Evolutionary conservation across 176 grass and related monocot genomes (phyloP), one percentile per base, ranked within the genome.

Genomic region (Olyra latifolia): DNA sequence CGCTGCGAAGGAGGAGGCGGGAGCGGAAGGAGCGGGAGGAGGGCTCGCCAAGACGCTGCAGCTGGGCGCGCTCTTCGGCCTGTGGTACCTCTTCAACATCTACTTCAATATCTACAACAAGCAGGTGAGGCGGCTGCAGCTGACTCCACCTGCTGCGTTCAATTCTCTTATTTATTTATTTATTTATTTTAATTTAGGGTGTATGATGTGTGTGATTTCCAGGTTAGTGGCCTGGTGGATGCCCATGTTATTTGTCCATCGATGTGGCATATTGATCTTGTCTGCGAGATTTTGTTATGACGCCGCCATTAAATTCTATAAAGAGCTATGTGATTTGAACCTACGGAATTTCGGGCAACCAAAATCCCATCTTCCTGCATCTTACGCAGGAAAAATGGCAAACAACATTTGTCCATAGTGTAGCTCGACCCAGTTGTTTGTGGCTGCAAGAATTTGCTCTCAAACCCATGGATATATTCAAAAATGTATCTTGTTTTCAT

Each of bases 91-190:
- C 52, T 91, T 93, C 83, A 91, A 97, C 88, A 91, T 97, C 83
- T 91, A 89, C 80, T 93, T 97, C 88, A 97, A 97, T 86, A 93
- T 97, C 72, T 91, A 91, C 87, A 91, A 91, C 87, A 97, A 97
- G 64, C 88, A 93, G 91, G 94, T 97, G 23, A 77, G 76, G 10
- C 55, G 46, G 30, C 4, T 4, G 20, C 17, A 35, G 20, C 17
- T 55, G 52, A 4, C 55, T 58, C 13, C 57, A 15, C 25, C 57
- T 29, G 57, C 57, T 59, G 56, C 23, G 77, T 67, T 67, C 46
- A 8, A 22, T 55, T 55, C 8, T 22, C 20, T 10, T 55, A 8
- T 55, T 22, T 22, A 22, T 55, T 10, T 55, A 8, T 55, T 22
- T 22, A 22, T 55, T 55, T 55, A 7, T 55, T 9, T 55, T 55